These are phyloP conservation scores for Chlorella sp. DNA, from an alignment of 139 green algal species.

Conservation along the genomic window DNA sequence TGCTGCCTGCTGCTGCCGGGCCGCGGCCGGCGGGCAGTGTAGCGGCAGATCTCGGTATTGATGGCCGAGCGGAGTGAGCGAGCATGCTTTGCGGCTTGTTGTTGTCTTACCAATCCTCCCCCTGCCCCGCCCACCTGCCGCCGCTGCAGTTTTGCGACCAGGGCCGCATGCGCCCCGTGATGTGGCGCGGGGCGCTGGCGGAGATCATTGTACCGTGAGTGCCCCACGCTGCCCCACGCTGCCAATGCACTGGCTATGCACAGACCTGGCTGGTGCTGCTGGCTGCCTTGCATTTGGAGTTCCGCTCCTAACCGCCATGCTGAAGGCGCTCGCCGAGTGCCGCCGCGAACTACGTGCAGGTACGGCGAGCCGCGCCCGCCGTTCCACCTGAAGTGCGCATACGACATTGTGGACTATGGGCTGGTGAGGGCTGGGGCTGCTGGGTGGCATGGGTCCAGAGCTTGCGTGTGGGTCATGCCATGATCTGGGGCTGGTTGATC, in stretches of 20 bases:
- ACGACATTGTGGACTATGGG: constrained; percentile 84
- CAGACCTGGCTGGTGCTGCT: not conserved
- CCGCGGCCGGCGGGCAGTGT: too few species aligned
- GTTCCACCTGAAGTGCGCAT: constrained; percentile 87
- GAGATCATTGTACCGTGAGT: constrained; percentile 86
- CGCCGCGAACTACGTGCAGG: constrained; percentile 47
- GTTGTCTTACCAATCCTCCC: not conserved
- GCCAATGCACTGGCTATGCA: too few species aligned
- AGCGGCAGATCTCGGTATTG: too few species aligned
- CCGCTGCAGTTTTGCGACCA: constrained; percentile 48
- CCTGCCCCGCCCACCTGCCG: not conserved
- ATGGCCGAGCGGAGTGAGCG: too few species aligned
- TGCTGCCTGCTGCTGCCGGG: not conserved
- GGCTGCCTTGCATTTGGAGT: not conserved
- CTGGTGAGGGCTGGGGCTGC: constrained; percentile 23
- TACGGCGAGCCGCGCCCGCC: constrained; percentile 74
- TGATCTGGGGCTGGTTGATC: too few species aligned
- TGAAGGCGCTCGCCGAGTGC: too few species aligned
- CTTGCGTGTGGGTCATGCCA: too few species aligned
- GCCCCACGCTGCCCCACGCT: not conserved
- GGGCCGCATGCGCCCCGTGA: constrained; percentile 66
- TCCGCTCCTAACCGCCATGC: not conserved
- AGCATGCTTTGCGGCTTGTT: too few species aligned
- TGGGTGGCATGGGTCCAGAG: not conserved
- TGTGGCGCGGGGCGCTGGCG: constrained; percentile 74